Conservation (phyloP, 2,329 filamentous ascomycete species). For the Bimuria novae-zelandiae region DNA sequence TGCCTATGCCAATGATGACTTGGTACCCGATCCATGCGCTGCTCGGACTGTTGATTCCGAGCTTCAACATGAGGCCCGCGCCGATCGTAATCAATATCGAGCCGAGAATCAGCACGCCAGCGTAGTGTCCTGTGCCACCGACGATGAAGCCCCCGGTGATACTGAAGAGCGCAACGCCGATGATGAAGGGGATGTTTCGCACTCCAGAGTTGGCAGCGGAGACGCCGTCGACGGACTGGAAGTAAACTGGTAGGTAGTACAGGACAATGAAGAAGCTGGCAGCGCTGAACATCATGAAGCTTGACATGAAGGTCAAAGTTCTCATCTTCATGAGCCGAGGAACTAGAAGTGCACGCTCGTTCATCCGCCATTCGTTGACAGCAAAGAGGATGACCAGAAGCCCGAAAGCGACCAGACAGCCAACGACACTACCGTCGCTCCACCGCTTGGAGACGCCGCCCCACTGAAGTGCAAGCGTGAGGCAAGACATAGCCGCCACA, state of each 20-base stretch:
- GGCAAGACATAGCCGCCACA: conserved; percentile 27
- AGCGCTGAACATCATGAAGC: conserved; percentile 32
- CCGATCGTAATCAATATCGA: conserved; percentile 28
- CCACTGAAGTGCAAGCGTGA: conserved; percentile 37
- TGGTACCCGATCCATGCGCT: conserved; percentile 56
- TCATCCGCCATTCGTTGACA: conserved; percentile 32
- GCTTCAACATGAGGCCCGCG: conserved; percentile 25
- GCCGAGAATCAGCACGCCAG: conserved; percentile 47
- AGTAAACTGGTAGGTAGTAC: conserved; percentile 35
- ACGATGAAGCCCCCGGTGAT: conserved; percentile 31
- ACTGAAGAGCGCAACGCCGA: conserved; percentile 34
- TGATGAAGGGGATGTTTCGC: conserved; percentile 33
- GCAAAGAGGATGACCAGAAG: conserved; percentile 51
- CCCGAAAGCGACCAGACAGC: conserved; percentile 54
- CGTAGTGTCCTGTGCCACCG: conserved; percentile 47
- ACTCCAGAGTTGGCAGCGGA: conserved; percentile 34
- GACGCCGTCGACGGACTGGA: conserved; percentile 32
- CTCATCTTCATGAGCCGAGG: conserved; percentile 25
- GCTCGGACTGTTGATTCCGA: conserved; percentile 46
- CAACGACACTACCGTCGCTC: conserved; percentile 52
- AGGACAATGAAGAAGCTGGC: conserved; percentile 35
- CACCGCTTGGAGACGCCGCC: conserved; percentile 47
- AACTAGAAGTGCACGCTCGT: conserved; percentile 34
- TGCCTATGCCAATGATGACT: conserved; percentile 50
- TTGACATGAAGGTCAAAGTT: conserved; percentile 21